Base-by-base conservation (phyloP, 169 alveolate genomes). In the Plasmodium coatneyi region DNA sequence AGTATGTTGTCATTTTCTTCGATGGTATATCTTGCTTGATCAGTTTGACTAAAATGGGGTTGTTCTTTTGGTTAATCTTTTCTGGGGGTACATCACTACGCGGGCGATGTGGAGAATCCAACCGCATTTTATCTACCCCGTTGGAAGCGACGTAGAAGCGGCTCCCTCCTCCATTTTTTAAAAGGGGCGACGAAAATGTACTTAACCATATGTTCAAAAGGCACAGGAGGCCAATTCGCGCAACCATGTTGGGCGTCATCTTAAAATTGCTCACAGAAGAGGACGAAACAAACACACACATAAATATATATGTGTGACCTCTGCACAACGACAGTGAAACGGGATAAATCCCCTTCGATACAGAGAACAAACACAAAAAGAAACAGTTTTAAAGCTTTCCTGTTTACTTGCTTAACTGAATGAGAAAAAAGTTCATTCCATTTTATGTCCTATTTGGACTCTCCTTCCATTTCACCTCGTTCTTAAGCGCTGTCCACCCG, bases 1-100 rank as follows among this genome's bases (percentile, higher is more conserved):
- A 92, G 83, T 90, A 90, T 9, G 94, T 90, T 22, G 90, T 66
- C 56, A 90, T 12, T 80, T 90, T 90, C 22, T 90, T 70, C 3
- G 92, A 46, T n/a, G 49, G 39, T 22, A 90, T 90, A 39, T 80
- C 83, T 52, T 90, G 92, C 46, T 90, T 90, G 54, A 66, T 41
- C 70, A 90, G 80, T 90, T 90, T 90, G 72, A 90, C 22, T 70
- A 71, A 80, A 28, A 90, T 80, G 19, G 54, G 54, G 83, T 80
- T 90, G 22, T 56, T 41, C 30, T 34, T 66, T 19, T 87, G 81
- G 80, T 41, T 41, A 22, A 43, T 1, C 60, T 3, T 49, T 49
- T 49, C 60, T 49, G 76, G 22, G 76, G 76, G 12, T 6, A 66
- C 5, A 66, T 66, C 30, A 7, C n/a, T n/a, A 66, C 9, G 14